These are phyloP conservation scores for Chloris gayana DNA, from an alignment of 176 grass and related monocot species.

Conservation along the genomic window DNA sequence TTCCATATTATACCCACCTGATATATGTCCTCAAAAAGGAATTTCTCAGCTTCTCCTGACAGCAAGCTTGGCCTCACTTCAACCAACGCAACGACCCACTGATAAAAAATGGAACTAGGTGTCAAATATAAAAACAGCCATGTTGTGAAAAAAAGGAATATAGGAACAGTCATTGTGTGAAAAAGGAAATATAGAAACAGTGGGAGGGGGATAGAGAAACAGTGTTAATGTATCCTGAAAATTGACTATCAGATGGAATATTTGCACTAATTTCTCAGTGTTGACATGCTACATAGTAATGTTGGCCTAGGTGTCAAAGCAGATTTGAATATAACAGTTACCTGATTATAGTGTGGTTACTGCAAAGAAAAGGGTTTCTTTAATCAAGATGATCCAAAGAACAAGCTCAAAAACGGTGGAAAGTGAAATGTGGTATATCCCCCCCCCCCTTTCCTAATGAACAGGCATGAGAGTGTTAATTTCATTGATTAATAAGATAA, in stretches of 20 bases:
- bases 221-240: neutral
- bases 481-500: neutral
- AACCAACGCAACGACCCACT: conserved; percentile 84
- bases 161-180: too few relatives aligned
- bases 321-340: neutral
- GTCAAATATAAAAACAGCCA: neutral
- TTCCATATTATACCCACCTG: conserved; percentile 51
- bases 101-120: conserved; percentile 29
- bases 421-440: neutral
- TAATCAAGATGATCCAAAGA: conserved; percentile 9
- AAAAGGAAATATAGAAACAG: too few relatives aligned
- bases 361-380: neutral
- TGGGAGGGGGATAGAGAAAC: neutral
- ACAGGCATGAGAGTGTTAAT: neutral
- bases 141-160: too few relatives aligned
- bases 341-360: neutral
- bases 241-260: neutral
- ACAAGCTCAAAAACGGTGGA: neutral
- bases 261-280: neutral
- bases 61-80: conserved; percentile 91
- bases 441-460: neutral
- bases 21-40: conserved; percentile 86
- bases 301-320: neutral
- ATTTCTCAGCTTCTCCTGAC: conserved; percentile 83
- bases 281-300: neutral